A percentile compares a stretch with the other conserved stretches of the same genome.
Evolutionary conservation across 2,329 filamentous ascomycete genomes (phyloP).

Genomic region (Nigrograna mackinnonii): DNA sequence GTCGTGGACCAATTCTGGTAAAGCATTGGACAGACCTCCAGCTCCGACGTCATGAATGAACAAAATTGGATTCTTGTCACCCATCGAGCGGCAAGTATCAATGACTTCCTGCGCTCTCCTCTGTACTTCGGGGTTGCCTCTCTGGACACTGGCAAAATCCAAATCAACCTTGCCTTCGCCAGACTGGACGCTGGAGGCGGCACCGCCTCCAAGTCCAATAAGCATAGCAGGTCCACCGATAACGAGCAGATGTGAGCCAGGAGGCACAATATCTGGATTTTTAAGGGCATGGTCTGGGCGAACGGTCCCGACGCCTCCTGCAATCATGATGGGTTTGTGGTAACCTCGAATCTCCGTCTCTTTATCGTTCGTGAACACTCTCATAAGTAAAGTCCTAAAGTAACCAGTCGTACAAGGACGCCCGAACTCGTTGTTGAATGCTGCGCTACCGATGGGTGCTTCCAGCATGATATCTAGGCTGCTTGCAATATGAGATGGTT

Average conservation of each 20-base stretch:
- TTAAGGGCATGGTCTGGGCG: constrained; percentile 90
- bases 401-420: constrained; percentile 85
- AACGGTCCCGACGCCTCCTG: constrained; percentile 91
- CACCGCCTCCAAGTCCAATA: constrained; percentile 93
- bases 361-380: constrained; percentile 63
- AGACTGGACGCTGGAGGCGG: constrained; percentile 87
- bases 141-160: constrained; percentile 95
- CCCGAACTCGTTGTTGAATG: constrained; percentile 98
- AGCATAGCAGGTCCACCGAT: constrained; percentile 97
- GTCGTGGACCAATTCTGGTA: constrained; percentile 90
- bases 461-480: constrained; percentile 97
- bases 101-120: constrained; percentile 97
- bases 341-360: constrained; percentile 81
- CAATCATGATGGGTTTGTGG: constrained; percentile 99
- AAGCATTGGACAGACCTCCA: constrained; percentile 80
- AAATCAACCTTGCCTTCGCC: constrained; percentile 88
- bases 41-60: constrained; percentile 98
- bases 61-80: constrained; percentile 83
- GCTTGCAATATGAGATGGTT: constrained; percentile 88
- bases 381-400: constrained; percentile 85
- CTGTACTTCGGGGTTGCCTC: constrained; percentile 96
- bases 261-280: constrained; percentile 73
- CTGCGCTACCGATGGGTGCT: constrained; percentile 89
- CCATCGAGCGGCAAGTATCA: constrained; percentile 86
- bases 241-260: constrained; percentile 89